Evolutionary conservation across 331 rosid genomes (phyloP).

Genomic region (Quercus tomentella): DNA sequence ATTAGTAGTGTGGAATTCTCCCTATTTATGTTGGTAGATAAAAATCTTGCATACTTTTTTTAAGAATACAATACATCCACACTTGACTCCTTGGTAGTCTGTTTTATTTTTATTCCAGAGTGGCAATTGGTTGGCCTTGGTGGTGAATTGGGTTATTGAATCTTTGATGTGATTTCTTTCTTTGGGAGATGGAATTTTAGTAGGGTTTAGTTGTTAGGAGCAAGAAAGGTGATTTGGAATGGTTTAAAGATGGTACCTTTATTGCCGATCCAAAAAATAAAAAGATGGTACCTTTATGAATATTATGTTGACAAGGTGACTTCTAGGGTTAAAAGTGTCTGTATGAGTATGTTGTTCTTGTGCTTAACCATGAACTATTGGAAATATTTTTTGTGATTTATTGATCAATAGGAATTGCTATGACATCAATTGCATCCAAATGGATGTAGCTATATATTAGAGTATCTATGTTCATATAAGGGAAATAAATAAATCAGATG

Average conservation of each 20-base stretch:
- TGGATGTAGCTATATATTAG: not conserved
- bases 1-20: not conserved
- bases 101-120: no score
- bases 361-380: not conserved
- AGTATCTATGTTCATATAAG: not conserved
- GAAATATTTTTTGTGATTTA: not conserved
- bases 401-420: not conserved
- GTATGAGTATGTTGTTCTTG: not conserved
- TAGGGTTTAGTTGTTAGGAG: not conserved
- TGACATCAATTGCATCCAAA: not conserved
- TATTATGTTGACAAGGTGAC: not conserved
- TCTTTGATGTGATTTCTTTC: no score
- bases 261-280: no score
- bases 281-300: not conserved
- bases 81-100: no score
- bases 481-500: not conserved
- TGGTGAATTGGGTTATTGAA: no score
- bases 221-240: not conserved
- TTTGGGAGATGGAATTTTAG: no score
- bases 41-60: not conserved
- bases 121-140: no score
- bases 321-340: not conserved
- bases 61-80: no score
- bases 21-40: not conserved
- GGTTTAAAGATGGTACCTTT: not conserved